These are phyloP conservation scores for Sisymbrium altissimum DNA, from an alignment of 345 rosid species.

Conservation along the genomic window DNA sequence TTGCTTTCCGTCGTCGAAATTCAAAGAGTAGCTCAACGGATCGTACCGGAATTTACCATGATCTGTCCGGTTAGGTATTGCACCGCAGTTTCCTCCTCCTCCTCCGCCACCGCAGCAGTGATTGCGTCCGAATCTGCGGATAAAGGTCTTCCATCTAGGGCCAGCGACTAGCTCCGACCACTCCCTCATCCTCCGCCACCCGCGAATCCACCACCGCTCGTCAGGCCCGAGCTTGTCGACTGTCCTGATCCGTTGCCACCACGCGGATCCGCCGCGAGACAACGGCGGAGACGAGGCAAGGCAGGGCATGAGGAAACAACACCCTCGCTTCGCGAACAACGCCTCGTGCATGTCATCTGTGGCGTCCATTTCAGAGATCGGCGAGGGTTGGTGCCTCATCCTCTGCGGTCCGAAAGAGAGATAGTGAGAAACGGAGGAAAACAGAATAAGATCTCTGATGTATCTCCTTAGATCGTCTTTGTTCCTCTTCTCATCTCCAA, in stretches of 20 bases:
- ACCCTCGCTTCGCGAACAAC: slow-evolving; percentile 31
- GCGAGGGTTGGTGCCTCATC: no score
- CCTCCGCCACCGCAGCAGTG: slow-evolving; percentile 15
- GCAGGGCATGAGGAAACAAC: slow-evolving; percentile 45
- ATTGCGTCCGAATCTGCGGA: slow-evolving; percentile 32
- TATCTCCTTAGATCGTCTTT: slow-evolving; percentile 3
- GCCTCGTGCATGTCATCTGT: slow-evolving; percentile 32
- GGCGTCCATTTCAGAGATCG: slow-evolving; percentile 12
- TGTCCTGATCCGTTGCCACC: slow-evolving; percentile 40
- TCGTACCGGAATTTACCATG: slow-evolving; percentile 59
- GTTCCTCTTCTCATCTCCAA: background rate
- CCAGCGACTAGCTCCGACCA: slow-evolving; percentile 51
- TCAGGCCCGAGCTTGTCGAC: slow-evolving; percentile 8
- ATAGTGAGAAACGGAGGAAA: no score
- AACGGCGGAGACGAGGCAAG: slow-evolving; percentile 10
- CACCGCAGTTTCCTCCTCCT: no score
- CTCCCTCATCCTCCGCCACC: slow-evolving; percentile 42
- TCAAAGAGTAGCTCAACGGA: slow-evolving; percentile 67
- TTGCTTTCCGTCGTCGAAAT: slow-evolving; percentile 67
- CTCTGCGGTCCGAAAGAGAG: no score
- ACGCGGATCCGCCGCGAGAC: slow-evolving; percentile 24
- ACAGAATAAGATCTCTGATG: no score
- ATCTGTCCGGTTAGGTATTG: slow-evolving; percentile 1
- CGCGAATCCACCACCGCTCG: slow-evolving; percentile 35
- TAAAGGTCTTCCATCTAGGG: slow-evolving; percentile 47